Percentiles rank a stretch among this genome's conserved stretches.
phyloP scores from a whole-genome alignment of 768 basidiomycete genomes.

The Leccinum sublutescens region DNA sequence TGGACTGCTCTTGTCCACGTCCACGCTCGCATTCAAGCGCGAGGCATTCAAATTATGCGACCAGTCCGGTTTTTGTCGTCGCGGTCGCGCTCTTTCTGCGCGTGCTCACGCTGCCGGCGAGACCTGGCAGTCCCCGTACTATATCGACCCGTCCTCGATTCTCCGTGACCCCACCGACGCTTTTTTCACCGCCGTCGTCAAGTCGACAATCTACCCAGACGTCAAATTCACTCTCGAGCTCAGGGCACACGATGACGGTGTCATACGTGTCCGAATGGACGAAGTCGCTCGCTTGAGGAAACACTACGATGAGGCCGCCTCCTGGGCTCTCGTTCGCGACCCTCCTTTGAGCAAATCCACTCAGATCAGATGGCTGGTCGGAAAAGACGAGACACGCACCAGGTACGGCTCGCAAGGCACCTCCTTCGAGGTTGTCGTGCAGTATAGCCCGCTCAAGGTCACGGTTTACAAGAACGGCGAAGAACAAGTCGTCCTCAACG shows the following conservation, averaged over 20 bases:
- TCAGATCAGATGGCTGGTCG: constrained; percentile 60
- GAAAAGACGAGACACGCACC: constrained; percentile 62
- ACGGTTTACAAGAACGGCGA: constrained; percentile 69
- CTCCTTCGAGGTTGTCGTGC: constrained; percentile 63
- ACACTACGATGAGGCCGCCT: constrained; percentile 88
- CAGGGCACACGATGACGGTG: constrained; percentile 82
- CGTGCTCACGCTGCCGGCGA: constrained; percentile 58
- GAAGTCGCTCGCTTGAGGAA: constrained; percentile 76
- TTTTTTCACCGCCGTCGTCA: constrained; percentile 71
- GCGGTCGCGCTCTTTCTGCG: constrained; percentile 78
- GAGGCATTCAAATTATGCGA: constrained; percentile 93
- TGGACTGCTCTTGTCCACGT: constrained; percentile 30
- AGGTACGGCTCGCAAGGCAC: constrained; percentile 63
- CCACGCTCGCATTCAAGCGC: constrained; percentile 60
- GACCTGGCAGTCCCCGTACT: constrained; percentile 86
- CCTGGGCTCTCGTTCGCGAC: constrained; percentile 81
- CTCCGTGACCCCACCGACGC: constrained; percentile 50
- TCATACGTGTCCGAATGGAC: constrained; percentile 91
- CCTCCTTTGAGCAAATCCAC: constrained; percentile 53
- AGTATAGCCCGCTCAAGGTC: constrained; percentile 75
- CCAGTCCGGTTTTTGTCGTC: constrained; percentile 95
- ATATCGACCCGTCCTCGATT: constrained; percentile 59
- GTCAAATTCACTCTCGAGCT: constrained; percentile 81
- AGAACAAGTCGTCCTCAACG: constrained; percentile 88
- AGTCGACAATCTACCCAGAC: constrained; percentile 79